Evolutionary conservation across 1,284 basidiomycete genomes (phyloP), one percentile per base, ranked within the genome.

Genomic region (Vanrija pseudolonga): DNA sequence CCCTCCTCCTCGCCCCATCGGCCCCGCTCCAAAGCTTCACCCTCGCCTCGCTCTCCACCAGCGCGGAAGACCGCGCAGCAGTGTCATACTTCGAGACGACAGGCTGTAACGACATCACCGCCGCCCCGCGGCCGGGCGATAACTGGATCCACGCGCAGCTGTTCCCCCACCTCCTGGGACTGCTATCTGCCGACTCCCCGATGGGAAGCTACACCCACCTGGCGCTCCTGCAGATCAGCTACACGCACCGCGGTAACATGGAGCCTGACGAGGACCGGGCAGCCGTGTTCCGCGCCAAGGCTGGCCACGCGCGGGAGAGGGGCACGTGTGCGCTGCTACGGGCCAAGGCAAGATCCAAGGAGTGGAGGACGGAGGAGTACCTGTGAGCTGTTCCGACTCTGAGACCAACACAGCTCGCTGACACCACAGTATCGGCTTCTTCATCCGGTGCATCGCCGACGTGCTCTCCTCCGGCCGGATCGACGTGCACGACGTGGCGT

Each of bases 71-170:
- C 42, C 53, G 53, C 6, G 40, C 46, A 14, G 53, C 52, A 22
- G 47, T 63, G 20, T 54, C 56, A 24, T 63, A 63, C 40, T 59
- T 63, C n/a, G 61, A 63, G 47, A 26, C 39, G 5, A 23, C 47
- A 12, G 61, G 61, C 3, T 63, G 59, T 42, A 56, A 50, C 40
- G 61, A 63, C 45, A 63, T 63, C n/a, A 48, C 55, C 14, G 47
- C 56, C 12, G 46, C 46, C 0, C 41, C 54, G 4, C 50, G 53
- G 20, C 42, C 53, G 7, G 54, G 55, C 32, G 55, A 56, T 45
- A 63, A 63, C 50, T 63, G 61, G 61, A 60, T 63, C 32, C 56
- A 54, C 47, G 50, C 41, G 38, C 46, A 56, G 38, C 47, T 63
- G 6, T 59, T 63, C 41, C 61, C 61, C 4, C 54, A 58, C 3